Base-by-base conservation (phyloP, 1,284 basidiomycete species). In the Cryptococcus floricola region DNA sequence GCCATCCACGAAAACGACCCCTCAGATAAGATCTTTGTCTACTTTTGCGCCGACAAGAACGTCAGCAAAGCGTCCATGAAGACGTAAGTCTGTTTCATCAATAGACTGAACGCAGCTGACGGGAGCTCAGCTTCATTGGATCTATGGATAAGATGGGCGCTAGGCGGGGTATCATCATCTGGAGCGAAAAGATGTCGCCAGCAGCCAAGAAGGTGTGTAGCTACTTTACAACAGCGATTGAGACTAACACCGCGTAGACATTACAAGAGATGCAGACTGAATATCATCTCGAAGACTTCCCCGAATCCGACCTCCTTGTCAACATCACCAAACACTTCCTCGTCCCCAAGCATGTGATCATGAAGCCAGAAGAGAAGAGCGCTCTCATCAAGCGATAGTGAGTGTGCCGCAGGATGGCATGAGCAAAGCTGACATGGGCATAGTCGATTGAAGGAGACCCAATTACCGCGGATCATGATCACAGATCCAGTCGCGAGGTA, bases 311-410 rank as follows among this genome's bases (percentile, higher is more conserved):
- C 76, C 80, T 99, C 44, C 83, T 98, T 4, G 96, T 99, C 63
- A 98, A 99, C 78, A 98, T 99, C 67, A 95, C 92, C 16, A 87
- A 89, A 69, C 96, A 99, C 72, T 89, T 89, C 42, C 83, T 99
- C 38, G 96, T 99, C 4, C 96, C 96, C 46, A 85, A 85, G 63
- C 96, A 99, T 73, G 87, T 94, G 65, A 87, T 98, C 56, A 83
- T 98, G 65, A 84, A 84, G 9, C 78, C 83, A 19, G 88, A 91
- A 62, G 89, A 97, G 76, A 99, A 98, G 80, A 86, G 85, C 70
- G 80, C 84, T 12, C 79, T 99, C 52, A 81, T 99, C 59, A 85
- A 89, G 75, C 88, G 89, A 83, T 98, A 98, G 94, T 97, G 69
- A 69, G 92, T 85, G 42, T 42, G 14, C 14, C 41, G 41, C 41